Base-by-base conservation (phyloP, 2,329 filamentous ascomycete genomes). In the Emericellopsis cladophorae region DNA sequence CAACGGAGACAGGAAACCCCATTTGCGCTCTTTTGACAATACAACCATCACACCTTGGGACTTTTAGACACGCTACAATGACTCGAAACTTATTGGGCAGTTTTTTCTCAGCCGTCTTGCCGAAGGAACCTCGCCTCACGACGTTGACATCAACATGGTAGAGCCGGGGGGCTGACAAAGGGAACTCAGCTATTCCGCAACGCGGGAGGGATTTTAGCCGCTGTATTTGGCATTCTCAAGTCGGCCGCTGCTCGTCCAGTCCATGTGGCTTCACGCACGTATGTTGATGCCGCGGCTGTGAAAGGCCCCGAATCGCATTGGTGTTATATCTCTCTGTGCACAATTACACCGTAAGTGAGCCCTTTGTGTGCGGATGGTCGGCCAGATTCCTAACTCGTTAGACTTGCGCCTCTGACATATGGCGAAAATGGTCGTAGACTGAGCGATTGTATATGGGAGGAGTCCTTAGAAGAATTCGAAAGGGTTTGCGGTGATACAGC, bases 261-360 rank as follows among this genome's bases (percentile, higher is more conserved):
- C 11, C 51, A 55, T 6, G 57, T 60, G 5, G 71, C 65, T 5
- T 68, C 67, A 1, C 64, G 60, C 36, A 65, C 61, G 0, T 72
- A 67, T 46, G 42, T 73, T 1, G 65, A 75, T 48, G 69, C 69
- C 0, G 54, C 52, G 0, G 54, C 66, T 1, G 54, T 57, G 0
- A 61, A 72, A 40, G 70, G 69, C 0, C 60, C 57, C 35, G 67
- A 72, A 48, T 66, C 65, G 0, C 71, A 76, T 48, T 70, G 69
- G 0, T 67, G 62, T 36, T 72, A 67, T 44, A 33, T 73, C 1
- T 68, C 66, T 58, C 63, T 64, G 37, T 72, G 66, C 59, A 51
- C 64, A 7, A 61, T 71, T 15, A 43, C 46, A 6, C 61, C 66
- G 62, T 70, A 53, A 61, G 66, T 57, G 9, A n/a, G 8, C 39